Base-by-base conservation (phyloP, 1,284 basidiomycete genomes). In the Leccinum subrobustum region DNA sequence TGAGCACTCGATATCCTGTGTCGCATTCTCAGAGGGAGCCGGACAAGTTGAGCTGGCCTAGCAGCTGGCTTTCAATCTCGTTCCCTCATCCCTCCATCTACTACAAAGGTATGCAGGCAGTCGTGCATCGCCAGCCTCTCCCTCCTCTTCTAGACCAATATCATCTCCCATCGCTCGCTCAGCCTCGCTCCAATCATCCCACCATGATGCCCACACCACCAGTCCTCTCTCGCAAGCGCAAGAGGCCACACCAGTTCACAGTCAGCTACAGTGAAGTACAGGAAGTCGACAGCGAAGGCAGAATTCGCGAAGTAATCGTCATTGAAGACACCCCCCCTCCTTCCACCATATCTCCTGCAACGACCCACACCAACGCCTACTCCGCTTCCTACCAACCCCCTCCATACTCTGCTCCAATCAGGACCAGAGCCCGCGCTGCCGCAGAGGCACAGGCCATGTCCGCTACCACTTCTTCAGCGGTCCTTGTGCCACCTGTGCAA, bases 261-360 rank as follows among this genome's bases (percentile, higher is more conserved):
- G 87, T 92, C 74, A 88, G 83, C 77, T 92, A 92, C 78, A 90
- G 87, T 71, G 90, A 92, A 73, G 88, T 92, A 42, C 86, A 92
- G 67, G 91, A 93, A 75, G 82, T 91, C 71, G 91, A 93, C 75
- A 81, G 79, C 68, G 78, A 87, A 56, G 91, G 91, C 65, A 79
- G 81, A 65, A 79, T 91, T 50, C 80, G 91, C 56, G 91, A 93
- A 73, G 89, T 93, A 69, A 92, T 93, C 75, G 87, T 93, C 68
- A 92, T 93, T 73, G 91, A 93, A 68, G 91, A 93, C 78, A 92
- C 91, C 54, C 91, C 83, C 8, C 90, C 91, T 55, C 86, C 88
- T 58, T 83, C 87, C 57, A 91, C 90, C 56, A 83, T 88, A 70
- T 90, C 89, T 58, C 87, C 89, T 60, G 83, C 88, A 59, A 85